These are phyloP conservation scores for Globisporangium spinosum DNA, from an alignment of 352 stramenopile species.

Conservation along the genomic window DNA sequence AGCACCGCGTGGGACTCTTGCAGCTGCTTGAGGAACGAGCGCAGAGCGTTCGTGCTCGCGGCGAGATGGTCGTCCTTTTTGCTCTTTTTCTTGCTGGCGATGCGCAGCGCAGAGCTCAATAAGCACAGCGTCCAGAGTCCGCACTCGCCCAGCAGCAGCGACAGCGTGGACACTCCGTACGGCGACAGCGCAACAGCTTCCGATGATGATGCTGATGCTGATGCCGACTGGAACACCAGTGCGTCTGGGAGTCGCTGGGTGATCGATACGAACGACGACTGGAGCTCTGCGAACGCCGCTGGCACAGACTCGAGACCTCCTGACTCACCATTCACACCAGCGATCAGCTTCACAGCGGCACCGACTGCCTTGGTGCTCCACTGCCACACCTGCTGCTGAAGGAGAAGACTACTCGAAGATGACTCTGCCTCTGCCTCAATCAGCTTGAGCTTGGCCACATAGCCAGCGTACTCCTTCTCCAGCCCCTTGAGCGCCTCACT, in stretches of 20 bases:
- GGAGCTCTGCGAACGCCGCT: constrained; percentile 26
- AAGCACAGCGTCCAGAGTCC: constrained; percentile 53
- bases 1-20: constrained; percentile 44
- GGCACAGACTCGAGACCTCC: constrained; percentile 1
- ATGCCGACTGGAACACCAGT: constrained; percentile 17
- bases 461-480: constrained; percentile 31
- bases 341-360: constrained; percentile 11
- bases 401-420: constrained; percentile 10
- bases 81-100: constrained; percentile 54
- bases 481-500: constrained; percentile 23
- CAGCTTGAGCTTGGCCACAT: constrained; percentile 21
- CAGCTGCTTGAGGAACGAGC: constrained; percentile 56
- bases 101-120: constrained; percentile 39
- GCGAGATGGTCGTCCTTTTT: constrained; percentile 56
- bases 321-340: not conserved
- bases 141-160: constrained; percentile 53
- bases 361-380: constrained; percentile 39
- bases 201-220: constrained; percentile 1
- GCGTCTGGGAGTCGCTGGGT: constrained; percentile 19
- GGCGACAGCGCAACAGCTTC: constrained; percentile 32
- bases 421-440: not conserved
- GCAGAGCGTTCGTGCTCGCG: constrained; percentile 30
- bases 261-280: constrained; percentile 30
- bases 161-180: constrained; percentile 45
- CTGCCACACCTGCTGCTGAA: constrained; percentile 45